phyloP scores from a whole-genome alignment of 805 yeast species.

The Candida insectalens region DNA sequence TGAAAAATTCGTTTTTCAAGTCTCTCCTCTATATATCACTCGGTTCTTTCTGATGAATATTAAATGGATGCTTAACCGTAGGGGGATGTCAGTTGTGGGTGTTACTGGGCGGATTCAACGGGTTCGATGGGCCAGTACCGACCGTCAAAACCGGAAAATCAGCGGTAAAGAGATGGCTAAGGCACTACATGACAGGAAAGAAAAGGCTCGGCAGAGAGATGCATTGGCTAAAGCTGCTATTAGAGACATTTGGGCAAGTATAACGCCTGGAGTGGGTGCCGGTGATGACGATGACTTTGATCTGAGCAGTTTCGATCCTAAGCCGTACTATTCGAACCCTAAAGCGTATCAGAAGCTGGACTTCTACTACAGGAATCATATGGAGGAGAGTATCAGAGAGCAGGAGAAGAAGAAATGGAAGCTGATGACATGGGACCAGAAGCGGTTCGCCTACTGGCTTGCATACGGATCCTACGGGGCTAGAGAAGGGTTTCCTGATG shows the following conservation, averaged over 20 bases:
- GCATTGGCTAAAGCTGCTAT: slow-evolving; percentile 29
- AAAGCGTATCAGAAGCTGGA: slow-evolving; percentile 23
- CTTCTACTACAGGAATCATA: slow-evolving; percentile 45
- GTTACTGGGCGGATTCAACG: too few relatives aligned
- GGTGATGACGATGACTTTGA: slow-evolving; percentile 24
- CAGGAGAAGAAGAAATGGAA: slow-evolving; percentile 46
- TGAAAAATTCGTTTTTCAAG: slow-evolving; percentile 67
- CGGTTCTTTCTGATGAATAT: slow-evolving; percentile 60
- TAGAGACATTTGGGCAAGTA: slow-evolving; percentile 27
- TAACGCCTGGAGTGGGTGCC: slow-evolving; percentile 21
- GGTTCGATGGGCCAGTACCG: too few relatives aligned
- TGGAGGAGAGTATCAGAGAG: slow-evolving; percentile 38
- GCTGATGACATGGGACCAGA: slow-evolving; percentile 35
- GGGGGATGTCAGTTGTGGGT: too few relatives aligned
- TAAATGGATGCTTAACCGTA: too few relatives aligned
- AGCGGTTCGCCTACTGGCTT: slow-evolving; percentile 49
- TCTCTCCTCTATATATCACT: slow-evolving; percentile 64
- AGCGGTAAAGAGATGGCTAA: slow-evolving; percentile 15
- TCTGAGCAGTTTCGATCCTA: slow-evolving; percentile 22
- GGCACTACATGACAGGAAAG: slow-evolving; percentile 14
- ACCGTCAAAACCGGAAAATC: slow-evolving; percentile 2
- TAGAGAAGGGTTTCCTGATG: slow-evolving; percentile 42
- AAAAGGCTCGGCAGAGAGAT: slow-evolving; percentile 16
- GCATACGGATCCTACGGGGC: slow-evolving; percentile 68
- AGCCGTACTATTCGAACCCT: slow-evolving; percentile 23